These are phyloP conservation scores for Melampsora larici-populina DNA, from an alignment of 1,284 basidiomycete genomes.

Conservation along the genomic window DNA sequence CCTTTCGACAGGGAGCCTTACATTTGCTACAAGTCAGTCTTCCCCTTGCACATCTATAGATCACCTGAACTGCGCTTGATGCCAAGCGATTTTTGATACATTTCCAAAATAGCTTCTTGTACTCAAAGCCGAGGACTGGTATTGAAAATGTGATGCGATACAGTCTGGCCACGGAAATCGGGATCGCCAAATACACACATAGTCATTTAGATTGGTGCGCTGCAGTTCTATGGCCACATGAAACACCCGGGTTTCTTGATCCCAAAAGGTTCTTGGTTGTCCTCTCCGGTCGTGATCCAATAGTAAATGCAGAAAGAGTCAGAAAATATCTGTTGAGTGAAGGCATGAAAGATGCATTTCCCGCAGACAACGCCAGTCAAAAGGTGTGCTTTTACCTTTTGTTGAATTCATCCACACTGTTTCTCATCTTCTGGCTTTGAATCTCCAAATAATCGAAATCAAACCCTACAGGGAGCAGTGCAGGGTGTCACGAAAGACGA, in stretches of 20 bases:
- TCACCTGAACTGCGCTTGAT: neutral
- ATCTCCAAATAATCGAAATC: neutral
- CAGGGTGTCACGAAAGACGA: neutral
- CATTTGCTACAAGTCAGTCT: conserved; percentile 39
- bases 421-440: neutral
- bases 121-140: conserved; percentile 32
- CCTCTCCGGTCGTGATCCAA: conserved; percentile 18
- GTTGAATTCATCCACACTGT: neutral
- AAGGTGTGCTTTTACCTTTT: neutral
- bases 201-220: conserved; percentile 26
- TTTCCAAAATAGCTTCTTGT: conserved; percentile 27
- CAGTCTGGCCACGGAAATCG: conserved; percentile 17
- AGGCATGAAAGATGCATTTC: conserved; percentile 35
- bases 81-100: neutral
- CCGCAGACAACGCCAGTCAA: neutral
- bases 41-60: neutral
- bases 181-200: conserved; percentile 24
- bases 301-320: conserved; percentile 23
- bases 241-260: conserved; percentile 38
- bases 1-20: conserved; percentile 23
- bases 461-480: neutral
- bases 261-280: conserved; percentile 35
- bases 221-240: conserved; percentile 31
- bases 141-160: conserved; percentile 24
- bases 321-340: conserved; percentile 18